phyloP scores from a whole-genome alignment of 176 grass and related monocot genomes.

The Triticum timopheevii region DNA sequence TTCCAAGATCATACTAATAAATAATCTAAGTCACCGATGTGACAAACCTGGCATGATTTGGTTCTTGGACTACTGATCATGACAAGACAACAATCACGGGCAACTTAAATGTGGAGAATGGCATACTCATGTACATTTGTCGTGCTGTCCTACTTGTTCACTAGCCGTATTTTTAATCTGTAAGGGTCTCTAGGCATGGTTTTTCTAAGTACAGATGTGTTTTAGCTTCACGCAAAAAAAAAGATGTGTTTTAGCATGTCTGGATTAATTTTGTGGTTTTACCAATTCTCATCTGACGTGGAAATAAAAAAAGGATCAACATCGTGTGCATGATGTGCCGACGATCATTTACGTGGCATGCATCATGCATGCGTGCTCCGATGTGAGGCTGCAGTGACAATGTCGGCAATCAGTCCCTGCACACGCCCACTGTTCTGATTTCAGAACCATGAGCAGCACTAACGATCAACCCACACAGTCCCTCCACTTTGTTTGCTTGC shows the following conservation, averaged over 20 bases:
- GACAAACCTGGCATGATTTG: constrained; percentile 13
- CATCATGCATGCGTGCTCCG: neutral
- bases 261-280: too few species aligned
- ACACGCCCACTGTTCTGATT: neutral
- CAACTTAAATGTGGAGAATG: neutral
- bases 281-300: too few species aligned
- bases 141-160: too few species aligned
- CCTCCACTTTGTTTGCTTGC: constrained; percentile 23
- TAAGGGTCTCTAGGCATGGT: too few species aligned
- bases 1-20: neutral
- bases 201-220: too few species aligned
- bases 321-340: neutral
- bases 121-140: too few species aligned
- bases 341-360: neutral
- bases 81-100: constrained; percentile 10
- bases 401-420: constrained; percentile 1
- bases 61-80: neutral
- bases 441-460: neutral
- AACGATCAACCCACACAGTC: neutral
- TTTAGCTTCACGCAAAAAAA: too few species aligned
- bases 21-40: constrained; percentile 10
- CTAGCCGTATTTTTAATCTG: too few species aligned
- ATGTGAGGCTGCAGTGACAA: constrained; percentile 4
- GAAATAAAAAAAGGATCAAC: too few species aligned
- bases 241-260: too few species aligned